A percentile compares a stretch with the other conserved stretches of the same genome.
Evolutionary conservation across 2,329 filamentous ascomycete genomes (phyloP).

Genomic region (Sphaerulina musiva): DNA sequence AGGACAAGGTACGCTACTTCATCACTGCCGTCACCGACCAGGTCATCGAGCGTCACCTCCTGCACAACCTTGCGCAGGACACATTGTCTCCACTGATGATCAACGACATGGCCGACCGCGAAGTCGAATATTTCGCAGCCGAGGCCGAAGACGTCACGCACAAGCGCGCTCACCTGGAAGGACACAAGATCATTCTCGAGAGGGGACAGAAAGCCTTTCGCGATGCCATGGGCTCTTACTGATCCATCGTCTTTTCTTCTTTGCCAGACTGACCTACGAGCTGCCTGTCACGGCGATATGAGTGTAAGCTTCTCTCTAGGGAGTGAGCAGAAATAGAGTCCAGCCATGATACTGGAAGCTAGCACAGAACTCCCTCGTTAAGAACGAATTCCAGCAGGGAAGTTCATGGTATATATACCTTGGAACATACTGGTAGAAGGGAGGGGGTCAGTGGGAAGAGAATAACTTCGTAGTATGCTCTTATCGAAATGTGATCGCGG

Average conservation of each 20-base stretch:
- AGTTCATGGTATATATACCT: no score
- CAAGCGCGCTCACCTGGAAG: slow-evolving; percentile 29
- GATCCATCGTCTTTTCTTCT: neutral
- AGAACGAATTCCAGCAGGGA: no score
- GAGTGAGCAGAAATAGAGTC: neutral
- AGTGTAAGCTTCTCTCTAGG: neutral
- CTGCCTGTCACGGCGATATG: no score
- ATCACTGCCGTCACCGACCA: slow-evolving; percentile 32
- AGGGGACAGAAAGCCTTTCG: slow-evolving; percentile 33
- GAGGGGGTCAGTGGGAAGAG: no score
- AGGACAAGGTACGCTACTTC: slow-evolving; percentile 36
- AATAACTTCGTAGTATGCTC: no score
- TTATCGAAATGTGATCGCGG: no score
- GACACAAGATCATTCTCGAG: slow-evolving; percentile 32
- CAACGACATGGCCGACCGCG: slow-evolving; percentile 30
- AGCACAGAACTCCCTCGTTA: neutral
- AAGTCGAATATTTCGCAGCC: slow-evolving; percentile 32
- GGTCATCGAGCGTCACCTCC: slow-evolving; percentile 37
- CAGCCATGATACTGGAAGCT: neutral
- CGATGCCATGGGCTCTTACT: slow-evolving; percentile 1
- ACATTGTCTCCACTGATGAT: slow-evolving; percentile 33
- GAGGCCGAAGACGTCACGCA: slow-evolving; percentile 31
- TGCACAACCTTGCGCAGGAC: slow-evolving; percentile 27
- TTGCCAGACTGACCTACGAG: no score
- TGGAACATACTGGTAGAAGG: no score